phyloP scores from a whole-genome alignment of 2,329 filamentous ascomycete species.

The Aphanocladium album region DNA sequence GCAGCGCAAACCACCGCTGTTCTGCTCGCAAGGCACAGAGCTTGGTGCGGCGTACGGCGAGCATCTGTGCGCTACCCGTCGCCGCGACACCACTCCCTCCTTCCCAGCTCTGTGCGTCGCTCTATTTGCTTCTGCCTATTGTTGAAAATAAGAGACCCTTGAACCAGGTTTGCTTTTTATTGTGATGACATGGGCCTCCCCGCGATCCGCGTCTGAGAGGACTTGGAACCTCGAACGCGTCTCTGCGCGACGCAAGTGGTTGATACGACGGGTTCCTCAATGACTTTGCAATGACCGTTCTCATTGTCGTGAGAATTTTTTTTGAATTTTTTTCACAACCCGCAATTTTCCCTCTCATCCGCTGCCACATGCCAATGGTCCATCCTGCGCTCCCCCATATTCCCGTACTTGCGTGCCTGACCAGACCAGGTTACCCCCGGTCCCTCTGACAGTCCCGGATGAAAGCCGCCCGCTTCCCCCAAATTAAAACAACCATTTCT shows the following conservation, averaged over 20 bases:
- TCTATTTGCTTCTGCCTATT: slow-evolving; percentile 3
- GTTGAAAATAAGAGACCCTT: neutral
- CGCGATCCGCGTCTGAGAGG: neutral
- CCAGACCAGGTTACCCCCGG: neutral
- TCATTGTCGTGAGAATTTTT: neutral
- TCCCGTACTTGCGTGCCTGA: neutral
- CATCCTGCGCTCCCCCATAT: neutral
- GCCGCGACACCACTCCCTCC: neutral
- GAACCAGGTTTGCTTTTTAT: slow-evolving; percentile 1
- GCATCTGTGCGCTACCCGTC: slow-evolving; percentile 1
- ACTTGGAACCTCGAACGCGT: neutral
- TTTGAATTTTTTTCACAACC: neutral
- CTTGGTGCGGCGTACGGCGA: no score
- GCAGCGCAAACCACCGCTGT: neutral
- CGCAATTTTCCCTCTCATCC: neutral
- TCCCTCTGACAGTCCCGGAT: slow-evolving; percentile 3
- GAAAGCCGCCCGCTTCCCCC: neutral
- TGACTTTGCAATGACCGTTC: no score
- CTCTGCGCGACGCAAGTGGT: no score
- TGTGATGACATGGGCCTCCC: neutral
- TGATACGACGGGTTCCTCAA: no score
- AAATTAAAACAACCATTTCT: slow-evolving; percentile 7
- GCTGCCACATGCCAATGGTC: neutral
- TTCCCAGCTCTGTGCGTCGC: neutral
- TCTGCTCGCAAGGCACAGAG: no score